Base-by-base conservation (phyloP, 2,329 filamentous ascomycete species). In the Pseudocercospora eumusae region DNA sequence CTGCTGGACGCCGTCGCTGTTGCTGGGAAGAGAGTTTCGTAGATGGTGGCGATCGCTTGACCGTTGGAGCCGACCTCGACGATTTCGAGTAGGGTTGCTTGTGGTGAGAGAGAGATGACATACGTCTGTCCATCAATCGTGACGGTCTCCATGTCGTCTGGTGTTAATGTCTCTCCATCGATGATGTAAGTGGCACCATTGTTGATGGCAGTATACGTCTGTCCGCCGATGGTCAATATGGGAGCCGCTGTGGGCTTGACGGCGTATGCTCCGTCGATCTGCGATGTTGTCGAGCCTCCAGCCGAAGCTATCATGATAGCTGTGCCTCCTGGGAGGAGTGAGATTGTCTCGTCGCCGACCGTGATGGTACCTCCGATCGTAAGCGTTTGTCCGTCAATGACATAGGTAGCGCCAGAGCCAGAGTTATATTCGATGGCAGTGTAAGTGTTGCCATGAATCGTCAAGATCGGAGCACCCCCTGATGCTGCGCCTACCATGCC, bases 11-110 rank as follows among this genome's bases (percentile, higher is more conserved):
- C 44, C 1, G 75, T 75, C 21, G 70, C 74, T 3, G 75, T 75
- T 1, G 76, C 77, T 5, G 77, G 76, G 62, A 79, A 78, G 10
- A 80, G 66, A 0, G 74, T 76, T 64, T 75, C 69, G 57, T 63
- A 68, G 15, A 60, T 53, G 7, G 71, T 74, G 3, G 66, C 69
- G 2, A 71, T 74, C 3, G 73, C 73, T 20, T 66, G 71, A 18
- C 71, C 71, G 3, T 73, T 72, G 5, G 71, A 49, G 28, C 71
- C 75, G 5, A 71, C 23, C n/a, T 67, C 64, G 23, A 75, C 72
- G 53, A 78, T 74, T 28, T 74, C 69, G 8, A 79, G 63, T 18
- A 75, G 60, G 0, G 77, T 78, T 1, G 76, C 76, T 3, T 74
- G 70, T 4, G 73, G 69, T 0, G 70, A 69, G 0, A 80, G 73